phyloP scores from a whole-genome alignment of 1,139 yeast genomes.

The Yamadazyma atlantica region DNA sequence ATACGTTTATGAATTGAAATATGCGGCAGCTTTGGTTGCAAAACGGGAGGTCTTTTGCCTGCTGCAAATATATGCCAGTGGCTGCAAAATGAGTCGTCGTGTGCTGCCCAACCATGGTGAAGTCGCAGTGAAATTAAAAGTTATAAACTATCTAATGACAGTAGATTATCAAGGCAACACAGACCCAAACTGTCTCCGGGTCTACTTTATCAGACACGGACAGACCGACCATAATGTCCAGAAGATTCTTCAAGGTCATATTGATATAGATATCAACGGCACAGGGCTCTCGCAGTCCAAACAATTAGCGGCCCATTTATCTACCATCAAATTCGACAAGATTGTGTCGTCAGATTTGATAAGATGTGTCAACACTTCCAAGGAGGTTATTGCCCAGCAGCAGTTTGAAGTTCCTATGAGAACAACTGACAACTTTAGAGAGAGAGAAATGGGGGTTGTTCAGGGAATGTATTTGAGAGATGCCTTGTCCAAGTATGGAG shows the following conservation, averaged over 20 bases:
- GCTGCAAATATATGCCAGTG: no score
- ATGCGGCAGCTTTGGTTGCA: no score
- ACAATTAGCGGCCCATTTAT: conserved; percentile 44
- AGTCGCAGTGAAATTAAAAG: no score
- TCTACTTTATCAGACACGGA: conserved; percentile 75
- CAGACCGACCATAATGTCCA: conserved; percentile 70
- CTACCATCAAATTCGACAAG: conserved; percentile 45
- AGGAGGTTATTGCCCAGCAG: conserved; percentile 35
- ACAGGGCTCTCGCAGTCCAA: conserved; percentile 59
- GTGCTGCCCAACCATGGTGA: no score
- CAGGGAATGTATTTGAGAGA: conserved; percentile 74
- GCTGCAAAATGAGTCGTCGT: no score
- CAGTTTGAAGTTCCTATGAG: conserved; percentile 14
- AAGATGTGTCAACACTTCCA: conserved; percentile 59
- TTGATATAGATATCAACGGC: conserved; percentile 57
- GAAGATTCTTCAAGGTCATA: conserved; percentile 75
- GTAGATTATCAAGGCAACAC: conserved; percentile 29
- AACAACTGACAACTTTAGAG: conserved; percentile 54
- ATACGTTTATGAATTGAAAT: no score
- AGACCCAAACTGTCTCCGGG: conserved; percentile 42
- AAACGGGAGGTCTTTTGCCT: no score
- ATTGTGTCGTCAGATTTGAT: conserved; percentile 59
- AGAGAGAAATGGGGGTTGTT: conserved; percentile 72
- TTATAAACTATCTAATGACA: no score
- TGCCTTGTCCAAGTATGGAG: conserved; percentile 52